Conservation (phyloP, 2,329 filamentous ascomycete genomes). For the Blastomyces emzantsi region DNA sequence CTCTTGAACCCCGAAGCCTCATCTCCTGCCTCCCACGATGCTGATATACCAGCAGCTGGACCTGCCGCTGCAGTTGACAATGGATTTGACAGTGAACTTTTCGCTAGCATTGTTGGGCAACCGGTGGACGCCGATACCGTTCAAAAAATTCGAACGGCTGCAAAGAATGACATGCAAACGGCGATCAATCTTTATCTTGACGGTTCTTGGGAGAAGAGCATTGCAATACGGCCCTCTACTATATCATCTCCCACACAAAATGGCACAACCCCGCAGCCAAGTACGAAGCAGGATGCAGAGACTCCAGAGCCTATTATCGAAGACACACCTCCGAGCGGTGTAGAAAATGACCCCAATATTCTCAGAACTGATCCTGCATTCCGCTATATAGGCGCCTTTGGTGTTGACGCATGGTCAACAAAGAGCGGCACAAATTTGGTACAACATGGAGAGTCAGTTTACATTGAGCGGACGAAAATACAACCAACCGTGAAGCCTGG, state of each 20-base stretch:
- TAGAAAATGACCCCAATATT: slow-evolving; percentile 6
- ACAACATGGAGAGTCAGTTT: slow-evolving; percentile 71
- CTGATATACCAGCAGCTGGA: neutral
- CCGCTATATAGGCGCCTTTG: slow-evolving; percentile 85
- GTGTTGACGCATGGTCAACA: slow-evolving; percentile 85
- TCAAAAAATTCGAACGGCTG: slow-evolving; percentile 40
- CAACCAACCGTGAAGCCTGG: slow-evolving; percentile 46
- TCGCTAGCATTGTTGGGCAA: slow-evolving; percentile 51
- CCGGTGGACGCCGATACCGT: slow-evolving; percentile 39
- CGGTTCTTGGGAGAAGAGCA: slow-evolving; percentile 48
- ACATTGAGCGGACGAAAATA: slow-evolving; percentile 76
- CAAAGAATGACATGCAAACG: slow-evolving; percentile 47
- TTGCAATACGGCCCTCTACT: slow-evolving; percentile 4
- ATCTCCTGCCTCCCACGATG: neutral
- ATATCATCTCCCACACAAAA: neutral
- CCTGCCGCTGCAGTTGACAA: neutral
- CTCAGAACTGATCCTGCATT: slow-evolving; percentile 37
- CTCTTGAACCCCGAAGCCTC: neutral
- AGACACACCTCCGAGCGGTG: slow-evolving; percentile 3
- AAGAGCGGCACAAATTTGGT: slow-evolving; percentile 67
- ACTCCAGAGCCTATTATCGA: slow-evolving; percentile 2
- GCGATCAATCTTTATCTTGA: slow-evolving; percentile 58
- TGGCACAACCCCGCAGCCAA: slow-evolving; percentile 1
- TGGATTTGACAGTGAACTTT: slow-evolving; percentile 47
- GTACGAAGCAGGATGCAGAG: neutral